Evolutionary conservation across 352 stramenopile genomes (phyloP).

Genomic region (Phytopythium litorale): DNA sequence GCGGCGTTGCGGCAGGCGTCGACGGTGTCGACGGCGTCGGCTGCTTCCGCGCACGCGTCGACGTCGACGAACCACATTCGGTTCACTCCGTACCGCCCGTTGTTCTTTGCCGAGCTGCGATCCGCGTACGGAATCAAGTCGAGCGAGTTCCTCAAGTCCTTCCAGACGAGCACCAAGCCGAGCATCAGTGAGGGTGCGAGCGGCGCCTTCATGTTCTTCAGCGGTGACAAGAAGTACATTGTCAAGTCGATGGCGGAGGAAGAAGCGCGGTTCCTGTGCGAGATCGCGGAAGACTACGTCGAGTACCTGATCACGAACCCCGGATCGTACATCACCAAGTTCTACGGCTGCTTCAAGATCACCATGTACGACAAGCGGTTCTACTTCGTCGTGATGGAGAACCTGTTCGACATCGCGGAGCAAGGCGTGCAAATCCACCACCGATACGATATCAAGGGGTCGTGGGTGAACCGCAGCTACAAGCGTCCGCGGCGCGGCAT

Average conservation of each 20-base stretch:
- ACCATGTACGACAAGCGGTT: slow-evolving; percentile 88
- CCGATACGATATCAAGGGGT: slow-evolving; percentile 90
- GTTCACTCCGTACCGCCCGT: slow-evolving; percentile 72
- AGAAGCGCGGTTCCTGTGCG: slow-evolving; percentile 77
- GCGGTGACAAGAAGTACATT: slow-evolving; percentile 87
- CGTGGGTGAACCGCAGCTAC: slow-evolving; percentile 88
- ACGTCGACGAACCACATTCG: slow-evolving; percentile 43
- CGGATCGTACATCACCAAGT: slow-evolving; percentile 82
- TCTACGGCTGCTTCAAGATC: slow-evolving; percentile 89
- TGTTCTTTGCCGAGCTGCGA: slow-evolving; percentile 76
- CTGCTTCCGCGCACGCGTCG: slow-evolving; percentile 8
- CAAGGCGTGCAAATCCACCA: slow-evolving; percentile 77
- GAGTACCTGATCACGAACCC: slow-evolving; percentile 79
- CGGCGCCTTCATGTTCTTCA: slow-evolving; percentile 92
- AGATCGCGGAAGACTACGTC: slow-evolving; percentile 85
- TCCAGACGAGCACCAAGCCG: slow-evolving; percentile 80
- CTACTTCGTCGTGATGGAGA: slow-evolving; percentile 93
- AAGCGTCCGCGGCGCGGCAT: slow-evolving; percentile 63
- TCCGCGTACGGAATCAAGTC: slow-evolving; percentile 62
- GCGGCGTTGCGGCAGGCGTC: slow-evolving; percentile 17
- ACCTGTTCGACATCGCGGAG: slow-evolving; percentile 80
- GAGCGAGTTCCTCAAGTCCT: slow-evolving; percentile 64
- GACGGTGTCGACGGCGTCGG: slow-evolving; percentile 16
- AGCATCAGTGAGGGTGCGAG: slow-evolving; percentile 89
- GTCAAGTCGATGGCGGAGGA: slow-evolving; percentile 87